Percentiles rank a stretch among this genome's conserved stretches.
These are phyloP conservation scores for Fusarium paranaense DNA, from an alignment of 2,329 filamentous ascomycete genomes.

Conservation along the genomic window DNA sequence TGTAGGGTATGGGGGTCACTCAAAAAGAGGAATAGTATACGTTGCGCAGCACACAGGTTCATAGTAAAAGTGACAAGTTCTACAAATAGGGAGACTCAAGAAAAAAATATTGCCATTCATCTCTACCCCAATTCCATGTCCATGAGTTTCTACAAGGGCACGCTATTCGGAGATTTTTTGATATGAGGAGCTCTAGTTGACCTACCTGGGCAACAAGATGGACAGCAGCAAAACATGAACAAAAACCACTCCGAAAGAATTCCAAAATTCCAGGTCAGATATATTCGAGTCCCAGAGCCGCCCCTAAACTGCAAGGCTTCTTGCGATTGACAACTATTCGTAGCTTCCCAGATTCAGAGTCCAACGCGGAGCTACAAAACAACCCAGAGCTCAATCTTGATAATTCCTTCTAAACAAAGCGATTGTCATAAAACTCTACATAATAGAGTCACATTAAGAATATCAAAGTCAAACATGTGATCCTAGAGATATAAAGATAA, in stretches of 20 bases:
- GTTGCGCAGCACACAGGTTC: not conserved
- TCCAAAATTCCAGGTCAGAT: not conserved
- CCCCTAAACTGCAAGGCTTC: accelerated
- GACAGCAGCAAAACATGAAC: not conserved
- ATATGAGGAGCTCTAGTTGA: not conserved
- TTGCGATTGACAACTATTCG: not conserved
- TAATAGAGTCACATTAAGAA: not conserved
- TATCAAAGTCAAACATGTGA: not conserved
- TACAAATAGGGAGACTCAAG: not conserved
- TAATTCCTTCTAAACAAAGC: not conserved
- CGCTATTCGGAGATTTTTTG: not conserved
- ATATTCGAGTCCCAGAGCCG: not conserved
- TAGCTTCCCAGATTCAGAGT: not conserved
- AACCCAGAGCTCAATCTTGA: not conserved
- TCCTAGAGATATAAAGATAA: not conserved
- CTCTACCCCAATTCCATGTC: not conserved
- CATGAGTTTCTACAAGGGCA: not conserved
- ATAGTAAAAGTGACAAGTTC: not conserved
- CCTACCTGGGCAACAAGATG: not conserved
- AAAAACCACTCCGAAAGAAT: too few relatives aligned
- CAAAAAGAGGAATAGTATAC: not conserved
- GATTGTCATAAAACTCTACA: not conserved
- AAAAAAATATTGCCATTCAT: not conserved
- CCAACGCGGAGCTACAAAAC: not conserved
- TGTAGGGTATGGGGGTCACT: not conserved